A percentile compares a stretch with the other conserved stretches of the same genome.
Evolutionary conservation across 768 basidiomycete genomes (phyloP).

Genomic region (Tulasnella sp.): DNA sequence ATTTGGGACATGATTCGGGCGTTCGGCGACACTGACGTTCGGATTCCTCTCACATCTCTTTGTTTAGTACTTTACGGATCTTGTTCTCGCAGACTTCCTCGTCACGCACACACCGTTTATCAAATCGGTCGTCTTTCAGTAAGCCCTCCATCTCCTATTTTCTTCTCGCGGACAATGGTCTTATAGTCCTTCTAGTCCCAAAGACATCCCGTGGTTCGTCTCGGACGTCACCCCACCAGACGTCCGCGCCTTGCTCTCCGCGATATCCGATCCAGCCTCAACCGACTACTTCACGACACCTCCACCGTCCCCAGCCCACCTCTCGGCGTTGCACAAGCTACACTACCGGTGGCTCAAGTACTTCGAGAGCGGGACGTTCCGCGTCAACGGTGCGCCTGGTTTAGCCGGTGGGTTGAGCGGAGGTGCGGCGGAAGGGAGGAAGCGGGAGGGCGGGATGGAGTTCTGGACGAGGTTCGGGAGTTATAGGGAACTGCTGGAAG

Average conservation of each 20-base stretch:
- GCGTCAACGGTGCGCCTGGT: constrained; percentile 48
- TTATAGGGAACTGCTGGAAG: constrained; percentile 53
- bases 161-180: constrained; percentile 3
- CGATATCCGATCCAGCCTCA: constrained; percentile 18
- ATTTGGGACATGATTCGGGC: too few species aligned
- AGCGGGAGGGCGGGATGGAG: constrained; percentile 21
- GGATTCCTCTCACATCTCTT: not conserved
- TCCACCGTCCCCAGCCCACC: not conserved
- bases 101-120: constrained; percentile 81
- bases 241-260: constrained; percentile 50
- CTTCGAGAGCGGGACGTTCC: constrained; percentile 57
- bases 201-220: constrained; percentile 95
- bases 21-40: too few species aligned
- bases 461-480: constrained; percentile 71
- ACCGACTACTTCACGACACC: constrained; percentile 1
- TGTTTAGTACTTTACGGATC: constrained; percentile 84
- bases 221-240: constrained; percentile 87
- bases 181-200: constrained; percentile 53
- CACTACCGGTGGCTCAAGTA: constrained; percentile 62
- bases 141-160: constrained; percentile 21
- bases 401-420: not conserved
- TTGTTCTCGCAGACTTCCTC: constrained; percentile 88
- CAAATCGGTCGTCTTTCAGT: constrained; percentile 84
- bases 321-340: constrained; percentile 37
- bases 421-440: constrained; percentile 1